These are phyloP conservation scores for Wallacemonas sp. DNA, from an alignment of 208 protist species.

Conservation along the genomic window DNA sequence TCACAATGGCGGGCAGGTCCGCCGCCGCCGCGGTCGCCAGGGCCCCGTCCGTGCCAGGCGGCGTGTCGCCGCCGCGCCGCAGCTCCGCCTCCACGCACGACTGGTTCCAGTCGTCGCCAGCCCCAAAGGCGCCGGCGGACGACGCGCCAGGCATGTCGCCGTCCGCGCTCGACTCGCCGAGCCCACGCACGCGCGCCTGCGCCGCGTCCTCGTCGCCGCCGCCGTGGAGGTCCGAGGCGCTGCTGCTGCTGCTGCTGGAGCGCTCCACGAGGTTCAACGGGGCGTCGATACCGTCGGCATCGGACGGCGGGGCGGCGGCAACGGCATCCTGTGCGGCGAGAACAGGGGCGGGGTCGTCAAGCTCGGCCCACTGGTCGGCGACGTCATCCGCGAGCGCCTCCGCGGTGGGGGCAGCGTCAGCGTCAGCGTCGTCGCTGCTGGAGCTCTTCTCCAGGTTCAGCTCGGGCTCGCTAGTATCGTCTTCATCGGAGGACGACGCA, in stretches of 20 bases:
- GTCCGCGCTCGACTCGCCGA: too few relatives aligned
- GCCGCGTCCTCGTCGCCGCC: too few relatives aligned
- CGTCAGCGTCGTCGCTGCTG: background rate
- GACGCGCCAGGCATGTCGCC: background rate
- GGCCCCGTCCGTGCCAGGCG: too few relatives aligned
- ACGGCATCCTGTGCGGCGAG: background rate
- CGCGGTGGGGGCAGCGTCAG: background rate
- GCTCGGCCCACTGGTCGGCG: slow-evolving; percentile 4
- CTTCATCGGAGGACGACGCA: too few relatives aligned
- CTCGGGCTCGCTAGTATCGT: background rate
- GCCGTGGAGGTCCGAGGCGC: too few relatives aligned
- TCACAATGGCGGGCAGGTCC: too few relatives aligned
- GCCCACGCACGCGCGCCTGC: too few relatives aligned
- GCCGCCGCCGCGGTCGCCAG: too few relatives aligned
- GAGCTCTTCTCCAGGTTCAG: slow-evolving; percentile 6
- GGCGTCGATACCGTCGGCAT: too few relatives aligned
- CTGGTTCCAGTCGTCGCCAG: background rate
- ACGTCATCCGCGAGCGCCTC: background rate
- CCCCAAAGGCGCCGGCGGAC: background rate
- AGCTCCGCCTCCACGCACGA: background rate
- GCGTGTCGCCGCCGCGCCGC: background rate
- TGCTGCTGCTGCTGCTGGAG: too few relatives aligned
- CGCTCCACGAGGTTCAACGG: too few relatives aligned
- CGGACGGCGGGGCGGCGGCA: background rate
- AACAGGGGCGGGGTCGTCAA: background rate